Evolutionary conservation across 495 filamentous ascomycete species (phyloP), one percentile per base, ranked within the genome.

Genomic region (Trypethelium eluteriae): DNA sequence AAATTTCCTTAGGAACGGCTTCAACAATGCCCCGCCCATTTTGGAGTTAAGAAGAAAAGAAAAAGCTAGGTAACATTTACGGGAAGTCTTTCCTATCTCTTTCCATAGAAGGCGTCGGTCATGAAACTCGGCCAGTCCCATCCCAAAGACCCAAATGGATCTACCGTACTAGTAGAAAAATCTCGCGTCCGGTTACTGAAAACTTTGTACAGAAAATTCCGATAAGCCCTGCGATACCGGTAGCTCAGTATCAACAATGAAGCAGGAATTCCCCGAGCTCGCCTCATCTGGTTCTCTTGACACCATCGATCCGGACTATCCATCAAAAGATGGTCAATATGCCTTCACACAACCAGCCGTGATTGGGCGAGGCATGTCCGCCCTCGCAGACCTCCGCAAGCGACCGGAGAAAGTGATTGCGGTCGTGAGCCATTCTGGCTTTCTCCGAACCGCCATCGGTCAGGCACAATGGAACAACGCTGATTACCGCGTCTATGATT

Each of bases 401-500:
- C 77, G 84, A 0, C 81, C 81, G 0, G 85, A 87, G 73, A 86
- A 86, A 72, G 80, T 82, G 62, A 81, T 88, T 66, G 74, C 84
- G 5, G 84, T 86, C 1, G 82, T 87, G 4, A 81, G 79, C 39
- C 85, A 88, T 70, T 84, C 84, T 0, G 84, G 79, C 2, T 88
- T 88, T 69, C 69, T 87, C 62, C 69, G 83, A 12, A 59, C 75
- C 18, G 76, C 69, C 11, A 78, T 86, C 35, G 77, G 77, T 5
- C 47, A 66, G 10, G 41, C 64, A 12, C 38, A 66, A 25, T 66
- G 78, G 67, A 78, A 77, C 56, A 88, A 88, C 69, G 85, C 81
- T 6, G 85, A 88, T 69, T 88, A 82, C 69, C 79, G 85, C 9
- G 76, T 88, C 50, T 87, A 87, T 69, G 82, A 86, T 2, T 84